These are phyloP conservation scores for Phylloporus scabripes DNA, from an alignment of 768 basidiomycete genomes.

Conservation along the genomic window DNA sequence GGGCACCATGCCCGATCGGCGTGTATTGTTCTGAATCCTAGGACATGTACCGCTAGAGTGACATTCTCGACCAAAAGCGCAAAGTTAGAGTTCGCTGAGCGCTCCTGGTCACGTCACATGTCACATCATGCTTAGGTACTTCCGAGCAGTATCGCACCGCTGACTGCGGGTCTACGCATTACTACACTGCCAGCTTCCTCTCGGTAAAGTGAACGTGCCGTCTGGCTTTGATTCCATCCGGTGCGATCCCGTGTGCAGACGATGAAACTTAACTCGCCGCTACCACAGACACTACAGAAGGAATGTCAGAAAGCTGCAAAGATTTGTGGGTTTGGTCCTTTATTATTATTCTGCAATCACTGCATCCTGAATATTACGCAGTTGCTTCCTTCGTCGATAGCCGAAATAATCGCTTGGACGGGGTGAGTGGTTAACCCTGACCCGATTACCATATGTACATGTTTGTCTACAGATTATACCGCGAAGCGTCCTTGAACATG, in stretches of 20 bases:
- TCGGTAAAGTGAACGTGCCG: not conserved
- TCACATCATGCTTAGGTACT: conserved; percentile 19
- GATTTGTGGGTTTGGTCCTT: conserved; percentile 53
- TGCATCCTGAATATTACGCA: conserved; percentile 25
- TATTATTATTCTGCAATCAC: not conserved
- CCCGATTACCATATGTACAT: not conserved
- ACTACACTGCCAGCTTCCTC: not conserved
- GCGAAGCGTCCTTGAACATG: conserved; percentile 47
- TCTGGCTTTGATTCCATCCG: not conserved
- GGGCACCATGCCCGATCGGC: conserved; percentile 70
- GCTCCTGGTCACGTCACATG: conserved; percentile 15
- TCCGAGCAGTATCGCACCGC: conserved; percentile 5
- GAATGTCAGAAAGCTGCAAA: conserved; percentile 86
- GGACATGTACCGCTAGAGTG: conserved; percentile 2
- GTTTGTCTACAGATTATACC: conserved; percentile 44
- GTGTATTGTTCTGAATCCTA: conserved; percentile 31
- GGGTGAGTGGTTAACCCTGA: conserved; percentile 36
- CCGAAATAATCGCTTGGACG: conserved; percentile 79
- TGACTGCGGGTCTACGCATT: conserved; percentile 18
- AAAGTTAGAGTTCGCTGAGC: no score
- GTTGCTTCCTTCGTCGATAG: conserved; percentile 82
- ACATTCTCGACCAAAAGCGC: not conserved
- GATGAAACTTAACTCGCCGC: conserved; percentile 48
- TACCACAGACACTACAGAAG: conserved; percentile 58
- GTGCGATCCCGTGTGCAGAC: conserved; percentile 1